phyloP scores from a whole-genome alignment of 345 rosid species.

The Heritiera littoralis region DNA sequence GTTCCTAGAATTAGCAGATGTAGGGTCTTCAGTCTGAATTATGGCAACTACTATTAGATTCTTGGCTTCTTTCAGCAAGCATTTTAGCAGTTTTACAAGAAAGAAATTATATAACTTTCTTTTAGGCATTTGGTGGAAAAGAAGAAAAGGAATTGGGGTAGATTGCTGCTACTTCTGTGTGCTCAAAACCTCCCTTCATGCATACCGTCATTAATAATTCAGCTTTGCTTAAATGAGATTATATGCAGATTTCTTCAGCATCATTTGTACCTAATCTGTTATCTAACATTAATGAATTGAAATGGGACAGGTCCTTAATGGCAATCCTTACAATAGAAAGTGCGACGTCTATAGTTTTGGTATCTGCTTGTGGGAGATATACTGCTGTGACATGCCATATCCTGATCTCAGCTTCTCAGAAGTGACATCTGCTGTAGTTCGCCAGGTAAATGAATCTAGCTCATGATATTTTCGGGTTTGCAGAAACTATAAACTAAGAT shows the following conservation, averaged over 20 bases:
- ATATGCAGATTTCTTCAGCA: not conserved
- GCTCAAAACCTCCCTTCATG: not conserved
- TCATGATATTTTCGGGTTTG: not conserved
- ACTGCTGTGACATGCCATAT: conserved; percentile 99
- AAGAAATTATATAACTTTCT: not conserved
- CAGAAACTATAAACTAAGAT: not conserved
- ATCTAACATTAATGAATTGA: conserved; percentile 8
- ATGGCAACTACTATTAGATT: not conserved
- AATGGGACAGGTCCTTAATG: conserved; percentile 73
- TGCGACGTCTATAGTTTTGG: conserved; percentile 98
- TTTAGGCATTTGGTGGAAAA: not conserved
- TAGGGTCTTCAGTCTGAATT: conserved; percentile 8
- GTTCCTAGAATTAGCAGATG: not conserved
- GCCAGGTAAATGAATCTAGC: conserved; percentile 56
- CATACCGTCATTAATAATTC: not conserved
- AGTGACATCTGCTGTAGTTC: conserved; percentile 94
- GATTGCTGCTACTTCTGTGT: not conserved
- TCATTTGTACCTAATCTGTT: conserved; percentile 8
- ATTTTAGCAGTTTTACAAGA: not conserved
- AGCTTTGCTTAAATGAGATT: conserved; percentile 7
- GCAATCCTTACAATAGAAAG: conserved; percentile 86
- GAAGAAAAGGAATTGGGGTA: not conserved
- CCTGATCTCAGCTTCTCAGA: conserved; percentile 97
- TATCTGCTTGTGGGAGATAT: conserved; percentile 97
- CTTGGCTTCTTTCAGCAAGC: not conserved